Evolutionary conservation across 2,329 filamentous ascomycete species (phyloP).

Genomic region (Ophiostoma australiae): DNA sequence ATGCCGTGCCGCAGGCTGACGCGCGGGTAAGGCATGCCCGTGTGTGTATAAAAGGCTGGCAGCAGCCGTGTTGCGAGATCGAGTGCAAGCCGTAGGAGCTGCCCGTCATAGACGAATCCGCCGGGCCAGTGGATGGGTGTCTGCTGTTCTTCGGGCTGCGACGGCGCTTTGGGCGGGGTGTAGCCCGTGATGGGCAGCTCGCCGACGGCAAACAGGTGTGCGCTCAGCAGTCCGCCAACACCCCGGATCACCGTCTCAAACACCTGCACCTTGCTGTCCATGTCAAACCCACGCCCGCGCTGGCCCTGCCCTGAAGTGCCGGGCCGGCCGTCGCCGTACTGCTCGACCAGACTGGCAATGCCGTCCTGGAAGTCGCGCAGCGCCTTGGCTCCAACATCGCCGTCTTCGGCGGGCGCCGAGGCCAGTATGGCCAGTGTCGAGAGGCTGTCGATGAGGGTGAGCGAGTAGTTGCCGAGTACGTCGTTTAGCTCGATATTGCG

Average conservation of each 20-base stretch:
- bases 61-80: slow-evolving; percentile 80
- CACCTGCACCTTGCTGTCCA: slow-evolving; percentile 97
- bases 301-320: slow-evolving; percentile 65
- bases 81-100: slow-evolving; percentile 80
- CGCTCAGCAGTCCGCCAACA: slow-evolving; percentile 82
- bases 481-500: slow-evolving; percentile 86
- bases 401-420: slow-evolving; percentile 58
- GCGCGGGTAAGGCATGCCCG: slow-evolving; percentile 87
- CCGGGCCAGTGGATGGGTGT: slow-evolving; percentile 65
- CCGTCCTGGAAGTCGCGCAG: slow-evolving; percentile 74
- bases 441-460: slow-evolving; percentile 91
- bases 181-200: slow-evolving; percentile 85
- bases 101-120: slow-evolving; percentile 79
- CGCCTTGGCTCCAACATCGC: slow-evolving; percentile 54
- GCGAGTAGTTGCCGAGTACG: slow-evolving; percentile 91
- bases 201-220: slow-evolving; percentile 87
- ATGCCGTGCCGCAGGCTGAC: slow-evolving; percentile 89
- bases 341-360: slow-evolving; percentile 65
- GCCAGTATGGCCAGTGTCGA: slow-evolving; percentile 91
- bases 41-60: slow-evolving; percentile 86
- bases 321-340: slow-evolving; percentile 79
- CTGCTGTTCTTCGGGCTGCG: slow-evolving; percentile 28
- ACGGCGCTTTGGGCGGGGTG: slow-evolving; percentile 40
- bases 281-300: slow-evolving; percentile 76
- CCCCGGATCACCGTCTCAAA: slow-evolving; percentile 97